Percentiles rank a stretch among this genome's conserved stretches.
Evolutionary conservation across 768 basidiomycete species (phyloP).

Genomic region (Amanita pallidorosea): DNA sequence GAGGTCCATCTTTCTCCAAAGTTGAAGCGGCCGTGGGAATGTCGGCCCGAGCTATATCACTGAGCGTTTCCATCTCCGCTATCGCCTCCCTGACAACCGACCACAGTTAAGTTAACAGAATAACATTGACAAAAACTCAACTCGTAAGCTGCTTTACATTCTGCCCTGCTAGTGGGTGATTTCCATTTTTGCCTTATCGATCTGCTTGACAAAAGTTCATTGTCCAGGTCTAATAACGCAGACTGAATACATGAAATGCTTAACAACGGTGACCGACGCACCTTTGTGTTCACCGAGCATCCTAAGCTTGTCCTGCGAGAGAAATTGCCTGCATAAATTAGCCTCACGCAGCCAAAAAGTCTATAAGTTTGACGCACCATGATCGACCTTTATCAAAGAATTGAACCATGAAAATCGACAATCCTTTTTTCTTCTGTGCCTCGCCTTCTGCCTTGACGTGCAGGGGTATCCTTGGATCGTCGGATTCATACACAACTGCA

Average conservation of each 20-base stretch:
- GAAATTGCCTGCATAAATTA: conserved; percentile 45
- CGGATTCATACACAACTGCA: conserved; percentile 60
- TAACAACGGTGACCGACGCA: conserved; percentile 20
- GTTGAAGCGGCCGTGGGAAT: neutral
- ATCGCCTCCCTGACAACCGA: conserved; percentile 25
- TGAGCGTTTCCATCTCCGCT: conserved; percentile 32
- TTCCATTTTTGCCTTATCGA: conserved; percentile 55
- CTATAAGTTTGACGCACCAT: conserved; percentile 32
- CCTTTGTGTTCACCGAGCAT: conserved; percentile 61
- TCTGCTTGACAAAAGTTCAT: conserved; percentile 42
- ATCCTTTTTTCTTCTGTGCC: conserved; percentile 22
- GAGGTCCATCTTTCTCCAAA: neutral
- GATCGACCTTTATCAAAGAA: conserved; percentile 65
- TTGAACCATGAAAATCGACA: conserved; percentile 53
- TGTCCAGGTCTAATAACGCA: conserved; percentile 44
- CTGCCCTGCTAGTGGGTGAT: conserved; percentile 32
- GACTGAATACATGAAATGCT: neutral
- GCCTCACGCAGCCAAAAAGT: neutral
- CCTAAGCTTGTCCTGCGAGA: conserved; percentile 43
- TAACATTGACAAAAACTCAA: conserved; percentile 12
- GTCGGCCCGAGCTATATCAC: neutral
- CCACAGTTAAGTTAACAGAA: neutral
- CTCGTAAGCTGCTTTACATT: conserved; percentile 56
- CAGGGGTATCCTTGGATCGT: conserved; percentile 45
- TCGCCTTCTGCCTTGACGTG: conserved; percentile 21